Base-by-base conservation (phyloP, 371 early-diverging fungal genomes). In the Smittium culicis region DNA sequence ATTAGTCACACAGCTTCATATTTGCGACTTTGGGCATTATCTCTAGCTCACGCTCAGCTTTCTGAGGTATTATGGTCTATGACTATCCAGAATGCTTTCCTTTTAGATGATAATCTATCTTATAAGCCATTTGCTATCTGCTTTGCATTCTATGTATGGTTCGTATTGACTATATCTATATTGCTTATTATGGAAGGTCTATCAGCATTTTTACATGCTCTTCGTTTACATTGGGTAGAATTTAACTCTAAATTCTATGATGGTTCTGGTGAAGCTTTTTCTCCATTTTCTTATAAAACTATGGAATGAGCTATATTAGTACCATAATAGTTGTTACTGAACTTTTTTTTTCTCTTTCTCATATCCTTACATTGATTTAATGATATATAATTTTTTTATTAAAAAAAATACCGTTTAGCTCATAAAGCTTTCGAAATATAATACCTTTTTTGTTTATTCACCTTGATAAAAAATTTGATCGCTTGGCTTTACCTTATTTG, bases 1-100 rank as follows among this genome's bases (percentile, higher is more conserved):
- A 96, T 99, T 69, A 97, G 98, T 61, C 98, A 99, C 81, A 99
- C 99, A 5, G 98, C 99, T 3, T 96, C 96, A 24, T 99, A 99
- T 75, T 86, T 99, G 56, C 93, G 99, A 76, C 85, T 99, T 55
- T 99, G 99, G 99, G 99, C 99, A 34, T 83, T 99, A 70, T 94
- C 94, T 57, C 86, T 99, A 66, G 99, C 99, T 0, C 99, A 99
- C 76, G 94, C 98, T 32, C 98, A 99, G 80, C 81, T 99, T 55
- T 99, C 99, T 0, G 90, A 90, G 73, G 99, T 99, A 16, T 80
- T 99, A 61, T 98, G 96, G 94, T 83, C 87, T 29, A 98, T 98
- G 95, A 90, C 94, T 1, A 78, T 86, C 67, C 70, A 74, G 0
- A 85, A 83, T 5, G 64, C 72, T 0, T 57, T 83, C 29, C 14